These are phyloP conservation scores for Coemansia sp. DNA, from an alignment of 192 early-diverging fungal species.

Conservation along the genomic window DNA sequence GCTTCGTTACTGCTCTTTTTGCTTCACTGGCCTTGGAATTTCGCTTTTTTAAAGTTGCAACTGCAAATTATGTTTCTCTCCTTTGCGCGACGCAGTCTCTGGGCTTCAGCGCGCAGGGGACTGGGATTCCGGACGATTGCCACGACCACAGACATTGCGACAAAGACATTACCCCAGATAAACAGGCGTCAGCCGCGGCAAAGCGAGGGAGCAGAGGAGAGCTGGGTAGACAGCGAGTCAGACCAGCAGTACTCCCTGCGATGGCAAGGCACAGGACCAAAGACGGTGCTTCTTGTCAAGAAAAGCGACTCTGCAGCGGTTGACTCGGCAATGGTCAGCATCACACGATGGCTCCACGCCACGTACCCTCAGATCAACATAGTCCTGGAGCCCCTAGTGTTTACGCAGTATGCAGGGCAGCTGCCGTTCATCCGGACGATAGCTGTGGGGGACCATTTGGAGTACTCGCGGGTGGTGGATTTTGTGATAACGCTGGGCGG, in stretches of 20 bases:
- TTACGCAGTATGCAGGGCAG: slow-evolving; percentile 50
- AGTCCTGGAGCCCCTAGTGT: slow-evolving; percentile 67
- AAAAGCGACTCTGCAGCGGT: slow-evolving; percentile 73
- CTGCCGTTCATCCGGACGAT: slow-evolving; percentile 29
- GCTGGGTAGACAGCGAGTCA: slow-evolving; percentile 12
- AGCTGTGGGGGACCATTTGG: slow-evolving; percentile 41
- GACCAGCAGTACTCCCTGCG: slow-evolving; percentile 33
- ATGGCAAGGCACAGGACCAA: slow-evolving; percentile 54
- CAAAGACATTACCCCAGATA: slow-evolving; percentile 32
- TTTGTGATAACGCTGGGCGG: slow-evolving; percentile 92
- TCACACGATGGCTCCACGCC: slow-evolving; percentile 68
- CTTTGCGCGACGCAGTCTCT: background rate
- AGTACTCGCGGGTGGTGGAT: slow-evolving; percentile 73
- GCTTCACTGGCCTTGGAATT: background rate
- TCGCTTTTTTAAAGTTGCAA: background rate
- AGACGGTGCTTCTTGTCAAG: slow-evolving; percentile 76
- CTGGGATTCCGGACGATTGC: background rate
- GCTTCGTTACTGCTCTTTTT: background rate
- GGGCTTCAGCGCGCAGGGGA: background rate
- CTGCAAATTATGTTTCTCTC: background rate
- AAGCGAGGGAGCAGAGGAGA: background rate
- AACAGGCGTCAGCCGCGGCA: background rate
- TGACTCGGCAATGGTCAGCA: slow-evolving; percentile 63
- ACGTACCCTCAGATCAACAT: slow-evolving; percentile 68
- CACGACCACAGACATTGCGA: slow-evolving; percentile 34